These are phyloP conservation scores for Pseudevernia furfuracea DNA, from an alignment of 495 filamentous ascomycete species.

Conservation along the genomic window DNA sequence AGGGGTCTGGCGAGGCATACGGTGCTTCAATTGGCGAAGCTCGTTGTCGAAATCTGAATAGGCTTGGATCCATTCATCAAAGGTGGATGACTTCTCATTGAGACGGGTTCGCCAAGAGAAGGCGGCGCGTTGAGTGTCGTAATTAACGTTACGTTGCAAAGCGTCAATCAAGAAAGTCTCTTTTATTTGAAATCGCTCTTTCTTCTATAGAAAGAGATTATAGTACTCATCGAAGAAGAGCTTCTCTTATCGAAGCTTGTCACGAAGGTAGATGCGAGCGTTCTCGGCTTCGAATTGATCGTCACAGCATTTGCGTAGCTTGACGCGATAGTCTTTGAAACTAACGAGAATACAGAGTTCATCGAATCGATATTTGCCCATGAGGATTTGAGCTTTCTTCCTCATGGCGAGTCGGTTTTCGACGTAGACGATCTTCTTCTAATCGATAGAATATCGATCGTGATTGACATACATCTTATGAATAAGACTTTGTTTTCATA, in stretches of 20 bases:
- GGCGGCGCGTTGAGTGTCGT: neutral
- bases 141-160: neutral
- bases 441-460: neutral
- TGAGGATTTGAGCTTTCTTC: neutral
- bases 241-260: neutral
- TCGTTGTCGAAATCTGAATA: neutral
- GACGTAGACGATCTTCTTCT: neutral
- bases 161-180: neutral
- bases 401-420: neutral
- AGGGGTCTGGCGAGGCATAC: neutral
- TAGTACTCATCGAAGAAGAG: neutral
- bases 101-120: neutral
- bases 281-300: neutral
- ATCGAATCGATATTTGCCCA: neutral
- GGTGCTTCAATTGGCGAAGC: neutral
- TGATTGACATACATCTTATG: neutral
- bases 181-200: neutral
- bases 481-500: neutral
- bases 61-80: neutral
- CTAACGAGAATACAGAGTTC: neutral
- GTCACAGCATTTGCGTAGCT: neutral
- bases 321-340: neutral
- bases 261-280: neutral
- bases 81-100: neutral
- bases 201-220: neutral